Percentiles rank a stretch among this genome's conserved stretches.
Evolutionary conservation across 441 rosid species (phyloP).

Genomic region (Geranium incanum): DNA sequence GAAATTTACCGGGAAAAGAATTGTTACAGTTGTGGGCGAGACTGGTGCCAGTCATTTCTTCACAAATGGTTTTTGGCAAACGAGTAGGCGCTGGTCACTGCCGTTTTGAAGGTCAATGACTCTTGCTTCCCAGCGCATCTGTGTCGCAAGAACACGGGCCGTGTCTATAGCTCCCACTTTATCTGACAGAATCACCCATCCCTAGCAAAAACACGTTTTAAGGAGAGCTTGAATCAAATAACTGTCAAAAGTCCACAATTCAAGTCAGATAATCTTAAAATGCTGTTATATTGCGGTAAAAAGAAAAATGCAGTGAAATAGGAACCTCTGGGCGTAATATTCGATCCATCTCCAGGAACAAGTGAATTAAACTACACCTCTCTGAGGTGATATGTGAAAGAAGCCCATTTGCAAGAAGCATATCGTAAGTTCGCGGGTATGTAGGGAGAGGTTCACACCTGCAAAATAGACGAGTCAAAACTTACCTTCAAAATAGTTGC

Average conservation of each 20-base stretch:
- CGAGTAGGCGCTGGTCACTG: conserved; percentile 86
- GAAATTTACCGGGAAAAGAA: conserved; percentile 35
- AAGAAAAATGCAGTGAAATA: conserved; percentile 3
- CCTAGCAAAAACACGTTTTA: conserved; percentile 32
- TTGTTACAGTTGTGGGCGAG: conserved; percentile 24
- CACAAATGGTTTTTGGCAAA: conserved; percentile 87
- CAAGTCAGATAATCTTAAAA: background rate
- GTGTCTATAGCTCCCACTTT: conserved; percentile 66
- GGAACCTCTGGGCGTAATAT: conserved; percentile 90
- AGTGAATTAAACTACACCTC: conserved; percentile 65
- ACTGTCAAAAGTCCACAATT: background rate
- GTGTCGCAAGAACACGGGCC: conserved; percentile 68
- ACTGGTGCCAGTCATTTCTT: conserved; percentile 46
- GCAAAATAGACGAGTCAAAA: background rate
- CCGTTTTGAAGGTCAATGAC: conserved; percentile 91
- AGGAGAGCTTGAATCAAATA: background rate
- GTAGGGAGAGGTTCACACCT: conserved; percentile 99
- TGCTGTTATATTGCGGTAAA: background rate
- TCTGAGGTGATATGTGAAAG: conserved; percentile 61
- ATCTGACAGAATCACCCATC: conserved; percentile 83
- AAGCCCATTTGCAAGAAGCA: conserved; percentile 90
- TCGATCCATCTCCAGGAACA: conserved; percentile 88
- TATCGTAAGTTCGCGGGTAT: conserved; percentile 88
- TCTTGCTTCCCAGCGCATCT: conserved; percentile 93
- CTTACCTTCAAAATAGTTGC: background rate